Percentiles rank a stretch among this genome's conserved stretches.
Conservation (phyloP, 768 basidiomycete genomes). For the Imleria badia region DNA sequence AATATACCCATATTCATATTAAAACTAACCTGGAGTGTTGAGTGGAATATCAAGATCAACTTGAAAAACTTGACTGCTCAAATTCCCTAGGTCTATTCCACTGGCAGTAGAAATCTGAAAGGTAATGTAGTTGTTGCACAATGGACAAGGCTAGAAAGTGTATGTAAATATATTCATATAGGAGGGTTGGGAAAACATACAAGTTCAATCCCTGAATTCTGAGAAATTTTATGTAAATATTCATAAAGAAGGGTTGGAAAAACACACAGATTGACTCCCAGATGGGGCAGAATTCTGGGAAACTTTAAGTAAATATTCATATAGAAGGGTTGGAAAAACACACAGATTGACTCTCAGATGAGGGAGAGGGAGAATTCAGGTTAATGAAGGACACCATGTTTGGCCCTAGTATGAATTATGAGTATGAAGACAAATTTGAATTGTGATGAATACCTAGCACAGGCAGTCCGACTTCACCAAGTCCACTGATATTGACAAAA, state of each 20-base stretch:
- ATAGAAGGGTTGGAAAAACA: not conserved
- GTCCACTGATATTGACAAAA: constrained; percentile 2
- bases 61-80: not conserved
- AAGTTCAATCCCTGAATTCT: no score
- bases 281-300: no score
- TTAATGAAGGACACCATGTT: not conserved
- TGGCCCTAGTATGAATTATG: not conserved
- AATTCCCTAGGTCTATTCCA: constrained; percentile 1
- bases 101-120: not conserved
- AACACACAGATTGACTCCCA: not conserved
- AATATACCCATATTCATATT: not conserved
- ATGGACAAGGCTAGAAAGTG: not conserved
- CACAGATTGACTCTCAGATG: not conserved
- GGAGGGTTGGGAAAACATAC: not conserved
- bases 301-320: no score
- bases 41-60: not conserved
- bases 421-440: not conserved
- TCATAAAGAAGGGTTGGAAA: not conserved
- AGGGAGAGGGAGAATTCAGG: no score
- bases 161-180: not conserved
- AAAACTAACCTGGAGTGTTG: not conserved
- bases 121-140: not conserved
- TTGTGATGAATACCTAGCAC: not conserved
- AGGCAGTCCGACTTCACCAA: not conserved
- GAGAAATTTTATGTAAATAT: no score